Evolutionary conservation across 257 asterid species (phyloP).

Genomic region (Solanum sejunctum): DNA sequence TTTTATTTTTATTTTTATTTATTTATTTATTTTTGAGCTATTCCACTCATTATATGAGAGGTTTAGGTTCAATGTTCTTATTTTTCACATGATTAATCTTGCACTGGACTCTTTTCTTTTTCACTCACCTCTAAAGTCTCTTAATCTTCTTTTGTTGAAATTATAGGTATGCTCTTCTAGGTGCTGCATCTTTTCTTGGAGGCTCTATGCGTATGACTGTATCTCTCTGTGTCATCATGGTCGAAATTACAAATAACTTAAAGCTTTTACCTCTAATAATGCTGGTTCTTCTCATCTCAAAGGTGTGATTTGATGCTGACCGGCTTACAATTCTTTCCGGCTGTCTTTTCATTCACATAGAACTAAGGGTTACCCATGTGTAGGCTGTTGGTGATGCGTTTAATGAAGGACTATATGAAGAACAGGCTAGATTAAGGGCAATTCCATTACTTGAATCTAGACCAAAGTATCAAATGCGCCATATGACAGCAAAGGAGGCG

Average conservation of each 20-base stretch:
- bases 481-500: slow-evolving; percentile 86
- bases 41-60: background rate
- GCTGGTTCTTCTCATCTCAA: slow-evolving; percentile 97
- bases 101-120: background rate
- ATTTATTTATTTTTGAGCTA: background rate
- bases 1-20: too few species aligned
- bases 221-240: slow-evolving; percentile 96
- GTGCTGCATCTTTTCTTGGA: slow-evolving; percentile 98
- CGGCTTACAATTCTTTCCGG: background rate
- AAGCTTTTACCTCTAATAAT: slow-evolving; percentile 88
- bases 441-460: slow-evolving; percentile 91
- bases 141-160: slow-evolving; percentile 2
- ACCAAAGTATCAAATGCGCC: slow-evolving; percentile 96
- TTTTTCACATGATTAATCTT: background rate
- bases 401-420: slow-evolving; percentile 94
- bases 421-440: slow-evolving; percentile 84
- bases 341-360: background rate
- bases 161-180: slow-evolving; percentile 85
- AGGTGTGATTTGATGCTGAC: slow-evolving; percentile 28
- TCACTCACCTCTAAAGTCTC: background rate
- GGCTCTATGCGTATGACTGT: slow-evolving; percentile 99
- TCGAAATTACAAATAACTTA: slow-evolving; percentile 89
- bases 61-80: background rate
- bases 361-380: background rate
- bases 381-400: slow-evolving; percentile 99